Percentiles rank a stretch among this genome's conserved stretches.
phyloP scores from a whole-genome alignment of 1,139 yeast genomes.

The Saccharomycopsis crataegensis region DNA sequence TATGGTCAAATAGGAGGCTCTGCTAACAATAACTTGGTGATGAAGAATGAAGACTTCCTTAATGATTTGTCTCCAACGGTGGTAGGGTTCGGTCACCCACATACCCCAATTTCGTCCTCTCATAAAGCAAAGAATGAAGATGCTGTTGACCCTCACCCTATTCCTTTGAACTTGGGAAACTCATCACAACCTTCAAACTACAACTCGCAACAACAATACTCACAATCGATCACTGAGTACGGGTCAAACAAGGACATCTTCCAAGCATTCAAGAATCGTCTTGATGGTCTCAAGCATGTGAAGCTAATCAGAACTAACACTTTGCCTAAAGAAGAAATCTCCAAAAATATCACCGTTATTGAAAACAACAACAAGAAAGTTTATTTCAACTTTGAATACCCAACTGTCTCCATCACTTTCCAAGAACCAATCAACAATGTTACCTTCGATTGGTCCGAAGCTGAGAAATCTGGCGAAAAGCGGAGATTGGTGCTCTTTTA shows the following conservation, averaged over 20 bases:
- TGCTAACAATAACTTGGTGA: not conserved
- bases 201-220: not conserved
- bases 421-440: conserved; percentile 24
- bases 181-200: not conserved
- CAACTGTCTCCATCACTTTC: conserved; percentile 19
- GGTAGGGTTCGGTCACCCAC: not conserved
- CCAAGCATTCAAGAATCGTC: conserved; percentile 6
- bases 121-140: conserved; percentile 1
- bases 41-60: conserved; percentile 3
- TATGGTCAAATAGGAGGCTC: too few relatives aligned
- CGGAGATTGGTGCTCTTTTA: conserved; percentile 35
- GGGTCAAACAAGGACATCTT: conserved; percentile 4
- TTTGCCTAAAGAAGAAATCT: conserved; percentile 15
- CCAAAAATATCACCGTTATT: conserved; percentile 12
- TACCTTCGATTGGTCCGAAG: conserved; percentile 32
- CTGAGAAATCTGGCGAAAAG: conserved; percentile 27
- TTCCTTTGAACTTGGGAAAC: conserved; percentile 1
- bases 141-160: conserved; percentile 3
- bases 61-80: conserved; percentile 12
- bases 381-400: conserved; percentile 19
- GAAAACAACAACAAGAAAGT: conserved; percentile 14
- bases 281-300: conserved; percentile 8
- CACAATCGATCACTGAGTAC: not conserved
- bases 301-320: conserved; percentile 18
- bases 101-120: not conserved